A percentile compares a stretch with the other conserved stretches of the same genome.
Evolutionary conservation across 768 basidiomycete genomes (phyloP).

Genomic region (Gymnopilus junonius): DNA sequence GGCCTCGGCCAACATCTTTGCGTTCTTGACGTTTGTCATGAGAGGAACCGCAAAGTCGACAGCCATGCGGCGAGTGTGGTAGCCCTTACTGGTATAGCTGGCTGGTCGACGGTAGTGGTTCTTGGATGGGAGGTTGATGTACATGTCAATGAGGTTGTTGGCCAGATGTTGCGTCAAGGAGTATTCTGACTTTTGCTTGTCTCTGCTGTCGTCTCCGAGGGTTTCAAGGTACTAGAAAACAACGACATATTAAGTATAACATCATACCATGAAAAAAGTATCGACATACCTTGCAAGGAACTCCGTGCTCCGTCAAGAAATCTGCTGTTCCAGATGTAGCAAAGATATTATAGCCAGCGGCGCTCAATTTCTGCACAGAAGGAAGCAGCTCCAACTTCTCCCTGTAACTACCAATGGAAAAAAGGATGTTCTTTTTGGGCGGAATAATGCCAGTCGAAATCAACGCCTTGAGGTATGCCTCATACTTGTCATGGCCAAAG

Average conservation of each 20-base stretch:
- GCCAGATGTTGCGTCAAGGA: constrained; percentile 96
- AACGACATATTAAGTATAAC: too few relatives aligned
- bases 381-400: constrained; percentile 98
- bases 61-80: constrained; percentile 96
- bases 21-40: constrained; percentile 98
- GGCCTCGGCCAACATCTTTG: constrained; percentile 94
- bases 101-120: constrained; percentile 97
- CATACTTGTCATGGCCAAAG: constrained; percentile 97
- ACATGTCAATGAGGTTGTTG: constrained; percentile 98
- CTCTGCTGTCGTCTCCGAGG: constrained; percentile 72
- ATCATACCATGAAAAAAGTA: neutral
- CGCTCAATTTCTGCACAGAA: constrained; percentile 92
- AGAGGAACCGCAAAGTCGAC: constrained; percentile 98
- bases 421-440: constrained; percentile 96
- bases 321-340: constrained; percentile 97
- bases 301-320: constrained; percentile 95
- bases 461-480: constrained; percentile 96
- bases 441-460: constrained; percentile 94
- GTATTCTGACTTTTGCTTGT: constrained; percentile 94
- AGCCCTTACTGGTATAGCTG: constrained; percentile 96
- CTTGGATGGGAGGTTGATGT: constrained; percentile 98
- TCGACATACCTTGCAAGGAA: constrained; percentile 84
- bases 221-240: constrained; percentile 88
- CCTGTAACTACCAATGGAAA: constrained; percentile 95
- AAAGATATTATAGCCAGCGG: constrained; percentile 94